Evolutionary conservation across 1,284 basidiomycete genomes (phyloP), one percentile per base, ranked within the genome.

Genomic region (Microbotryum intermedium): DNA sequence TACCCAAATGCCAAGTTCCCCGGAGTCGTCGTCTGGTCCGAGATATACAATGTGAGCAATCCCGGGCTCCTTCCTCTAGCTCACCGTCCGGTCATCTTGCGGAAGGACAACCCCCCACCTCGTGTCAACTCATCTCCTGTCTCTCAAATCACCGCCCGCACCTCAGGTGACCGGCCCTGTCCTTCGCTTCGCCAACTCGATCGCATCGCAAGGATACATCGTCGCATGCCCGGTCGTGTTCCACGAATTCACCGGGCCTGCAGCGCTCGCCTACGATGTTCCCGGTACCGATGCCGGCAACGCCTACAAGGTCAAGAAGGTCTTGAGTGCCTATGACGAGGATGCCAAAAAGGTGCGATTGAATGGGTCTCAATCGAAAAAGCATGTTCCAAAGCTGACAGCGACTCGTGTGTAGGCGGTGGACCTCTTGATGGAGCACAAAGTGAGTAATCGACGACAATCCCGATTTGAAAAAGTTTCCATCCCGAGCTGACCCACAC

Each of bases 361-460:
- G 71, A 89, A 93, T 72, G 79, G 77, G 0, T 87, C 91, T 79
- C 90, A 88, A 77, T 86, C 67, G 90, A 90, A 20, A 93, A 94
- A n/a, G n/a, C 76, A 82, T 79, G 69, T 91, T 86, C 79, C 93
- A 93, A 45, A 81, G 88, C 47, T 87, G 91, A 75, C 93, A 93
- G 78, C 82, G 83, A 46, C 76, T 93, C 1, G 81, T 81, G 53
- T 88, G 84, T 1, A 92, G 44, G 26, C 60, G 8, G 53, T 66
- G 44, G 53, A 61, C 44, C 34, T 50, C 23, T 49, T 66, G 9
- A 29, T 60, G 30, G 28, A 23, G 8, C 55, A 61, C 50, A 90
- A 69, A 85, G 93, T 66, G 89, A 93, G 79, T n/a, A n/a, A n/a
- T n/a, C n/a, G n/a, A n/a, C n/a, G 88, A 93, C 73, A 82, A 85